Conservation (phyloP, 2,329 filamentous ascomycete genomes). For the Hansfordia pulvinata region DNA sequence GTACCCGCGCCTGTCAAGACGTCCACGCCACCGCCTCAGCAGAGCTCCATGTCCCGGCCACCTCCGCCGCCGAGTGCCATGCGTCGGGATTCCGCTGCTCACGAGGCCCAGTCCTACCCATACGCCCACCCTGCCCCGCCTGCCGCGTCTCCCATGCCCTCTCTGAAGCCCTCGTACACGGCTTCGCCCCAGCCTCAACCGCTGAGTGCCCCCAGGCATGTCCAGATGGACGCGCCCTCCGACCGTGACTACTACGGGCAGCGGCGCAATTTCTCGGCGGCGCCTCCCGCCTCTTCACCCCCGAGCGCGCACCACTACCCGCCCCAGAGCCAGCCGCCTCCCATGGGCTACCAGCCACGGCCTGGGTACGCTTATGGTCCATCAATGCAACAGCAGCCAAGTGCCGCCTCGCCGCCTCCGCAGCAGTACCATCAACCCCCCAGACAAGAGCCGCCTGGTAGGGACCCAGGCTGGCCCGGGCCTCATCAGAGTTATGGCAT, state of each 20-base stretch:
- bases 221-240: constrained; percentile 25
- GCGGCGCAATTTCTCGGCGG: constrained; percentile 16
- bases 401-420: constrained; percentile 35
- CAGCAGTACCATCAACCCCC: constrained; percentile 38
- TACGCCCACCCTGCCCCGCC: constrained; percentile 27
- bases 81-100: constrained; percentile 27
- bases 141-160: constrained; percentile 33
- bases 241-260: constrained; percentile 32
- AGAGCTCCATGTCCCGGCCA: constrained; percentile 19
- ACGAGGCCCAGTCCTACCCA: constrained; percentile 28
- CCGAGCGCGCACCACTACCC: constrained; percentile 33
- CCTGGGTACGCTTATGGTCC: constrained; percentile 28
- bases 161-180: constrained; percentile 37
- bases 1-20: constrained; percentile 24
- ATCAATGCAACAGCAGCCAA: constrained; percentile 23
- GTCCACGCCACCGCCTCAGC: constrained; percentile 37
- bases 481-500: no score
- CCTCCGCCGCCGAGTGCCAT: constrained; percentile 26
- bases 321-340: constrained; percentile 21
- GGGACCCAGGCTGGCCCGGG: constrained; percentile 22
- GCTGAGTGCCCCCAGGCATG: constrained; percentile 28
- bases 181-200: constrained; percentile 37
- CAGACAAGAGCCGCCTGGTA: constrained; percentile 22
- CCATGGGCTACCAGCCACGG: constrained; percentile 28
- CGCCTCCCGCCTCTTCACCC: constrained; percentile 27